A percentile compares a stretch with the other conserved stretches of the same genome.
phyloP scores from a whole-genome alignment of 805 yeast species.

The Starmerella apis region DNA sequence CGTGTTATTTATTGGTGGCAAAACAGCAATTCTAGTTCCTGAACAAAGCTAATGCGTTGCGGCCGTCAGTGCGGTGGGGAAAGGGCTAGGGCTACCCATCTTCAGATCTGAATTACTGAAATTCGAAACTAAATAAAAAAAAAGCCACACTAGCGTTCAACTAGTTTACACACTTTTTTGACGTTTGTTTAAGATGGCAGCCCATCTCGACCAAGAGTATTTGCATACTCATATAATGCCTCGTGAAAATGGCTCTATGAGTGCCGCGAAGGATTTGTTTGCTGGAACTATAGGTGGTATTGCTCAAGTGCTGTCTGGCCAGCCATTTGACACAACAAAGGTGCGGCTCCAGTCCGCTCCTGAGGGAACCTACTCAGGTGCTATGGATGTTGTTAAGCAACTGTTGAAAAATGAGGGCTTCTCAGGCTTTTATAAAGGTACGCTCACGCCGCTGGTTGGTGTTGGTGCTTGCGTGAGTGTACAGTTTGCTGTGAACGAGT shows the following conservation, averaged over 20 bases:
- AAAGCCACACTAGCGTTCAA: too few relatives aligned
- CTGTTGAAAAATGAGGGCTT: conserved; percentile 73
- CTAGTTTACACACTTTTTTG: too few relatives aligned
- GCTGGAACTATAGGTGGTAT: conserved; percentile 95
- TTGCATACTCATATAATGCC: background rate
- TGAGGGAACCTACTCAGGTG: conserved; percentile 60
- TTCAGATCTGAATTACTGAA: background rate
- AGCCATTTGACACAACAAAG: conserved; percentile 91
- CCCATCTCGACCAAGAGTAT: conserved; percentile 4
- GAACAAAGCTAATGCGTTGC: background rate
- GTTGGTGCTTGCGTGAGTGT: conserved; percentile 96
- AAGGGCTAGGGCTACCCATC: conserved; percentile 3
- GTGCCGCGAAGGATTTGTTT: conserved; percentile 51
- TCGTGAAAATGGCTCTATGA: background rate
- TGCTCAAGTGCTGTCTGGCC: conserved; percentile 91
- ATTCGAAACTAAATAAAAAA: background rate
- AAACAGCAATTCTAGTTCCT: background rate
- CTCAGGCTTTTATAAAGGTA: conserved; percentile 83
- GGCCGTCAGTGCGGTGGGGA: background rate
- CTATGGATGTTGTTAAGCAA: conserved; percentile 65
- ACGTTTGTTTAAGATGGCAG: background rate
- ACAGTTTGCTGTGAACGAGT: conserved; percentile 91
- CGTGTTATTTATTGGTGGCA: too few relatives aligned
- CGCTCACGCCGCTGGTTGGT: conserved; percentile 84
- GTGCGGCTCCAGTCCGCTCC: conserved; percentile 85